phyloP scores from a whole-genome alignment of 2,329 filamentous ascomycete genomes.

The Thelonectria olida region DNA sequence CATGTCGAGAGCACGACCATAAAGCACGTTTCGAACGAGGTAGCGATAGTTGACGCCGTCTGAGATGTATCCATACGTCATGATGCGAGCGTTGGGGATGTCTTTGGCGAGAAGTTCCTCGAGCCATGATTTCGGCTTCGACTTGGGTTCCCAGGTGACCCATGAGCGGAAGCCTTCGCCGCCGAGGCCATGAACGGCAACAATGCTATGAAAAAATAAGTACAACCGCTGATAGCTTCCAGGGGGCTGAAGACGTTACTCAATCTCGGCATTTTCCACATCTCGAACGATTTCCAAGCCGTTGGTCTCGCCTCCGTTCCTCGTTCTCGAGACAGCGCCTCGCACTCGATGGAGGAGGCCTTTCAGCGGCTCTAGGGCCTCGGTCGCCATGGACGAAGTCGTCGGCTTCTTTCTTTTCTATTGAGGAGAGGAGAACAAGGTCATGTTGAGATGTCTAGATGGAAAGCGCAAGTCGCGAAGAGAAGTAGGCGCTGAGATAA shows the following conservation, averaged over 20 bases:
- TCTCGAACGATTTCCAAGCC: slow-evolving; percentile 18
- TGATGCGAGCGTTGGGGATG: slow-evolving; percentile 18
- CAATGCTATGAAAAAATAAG: slow-evolving; percentile 10
- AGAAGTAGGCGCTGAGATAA: background rate
- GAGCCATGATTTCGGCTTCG: slow-evolving; percentile 14
- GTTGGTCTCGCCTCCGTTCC: slow-evolving; percentile 5
- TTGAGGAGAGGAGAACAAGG: background rate
- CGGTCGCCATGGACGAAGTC: slow-evolving; percentile 8
- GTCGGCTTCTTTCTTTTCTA: background rate
- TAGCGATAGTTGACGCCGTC: slow-evolving; percentile 21
- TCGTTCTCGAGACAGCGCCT: slow-evolving; percentile 7
- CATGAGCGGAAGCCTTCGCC: slow-evolving; percentile 21
- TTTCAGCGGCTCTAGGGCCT: slow-evolving; percentile 9
- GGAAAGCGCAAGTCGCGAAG: too few species aligned
- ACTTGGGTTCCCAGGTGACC: slow-evolving; percentile 11
- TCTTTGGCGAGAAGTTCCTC: slow-evolving; percentile 16
- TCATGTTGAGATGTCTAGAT: too few species aligned
- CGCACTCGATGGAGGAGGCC: slow-evolving; percentile 16
- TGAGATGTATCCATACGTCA: slow-evolving; percentile 20
- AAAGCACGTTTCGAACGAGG: slow-evolving; percentile 19
- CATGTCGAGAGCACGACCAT: slow-evolving; percentile 19
- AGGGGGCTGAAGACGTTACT: background rate
- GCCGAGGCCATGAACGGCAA: slow-evolving; percentile 20
- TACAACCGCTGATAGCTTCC: background rate
- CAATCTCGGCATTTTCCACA: slow-evolving; percentile 15